Conservation (phyloP, 1,284 basidiomycete species). For the Schizopora paradoxa region DNA sequence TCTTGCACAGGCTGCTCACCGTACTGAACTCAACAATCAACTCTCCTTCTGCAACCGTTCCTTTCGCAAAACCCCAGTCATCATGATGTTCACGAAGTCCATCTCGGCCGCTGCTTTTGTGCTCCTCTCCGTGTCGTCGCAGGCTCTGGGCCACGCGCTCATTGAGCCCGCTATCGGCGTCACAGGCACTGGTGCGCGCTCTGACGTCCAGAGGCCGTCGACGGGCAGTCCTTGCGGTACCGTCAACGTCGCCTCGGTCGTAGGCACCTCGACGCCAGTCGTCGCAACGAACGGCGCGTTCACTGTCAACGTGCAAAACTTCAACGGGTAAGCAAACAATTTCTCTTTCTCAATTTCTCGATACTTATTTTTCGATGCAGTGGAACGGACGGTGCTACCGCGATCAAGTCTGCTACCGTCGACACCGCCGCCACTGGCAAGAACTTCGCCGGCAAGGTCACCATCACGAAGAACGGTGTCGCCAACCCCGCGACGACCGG, state of each 20-base stretch:
- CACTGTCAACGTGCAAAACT: constrained; percentile 40
- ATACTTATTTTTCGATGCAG: constrained; percentile 21
- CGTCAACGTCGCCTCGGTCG: constrained; percentile 35
- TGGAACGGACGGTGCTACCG: constrained; percentile 45
- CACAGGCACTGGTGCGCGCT: constrained; percentile 33
- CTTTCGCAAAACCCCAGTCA: too few relatives aligned
- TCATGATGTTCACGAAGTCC: too few relatives aligned
- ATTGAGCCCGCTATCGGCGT: constrained; percentile 46
- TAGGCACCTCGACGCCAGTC: constrained; percentile 40
- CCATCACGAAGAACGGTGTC: constrained; percentile 35
- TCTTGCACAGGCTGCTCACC: too few relatives aligned
- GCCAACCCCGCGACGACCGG: constrained; percentile 29
- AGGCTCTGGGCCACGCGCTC: constrained; percentile 40
- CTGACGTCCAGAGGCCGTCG: constrained; percentile 42
- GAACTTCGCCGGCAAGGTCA: constrained; percentile 29
- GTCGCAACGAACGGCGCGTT: constrained; percentile 39
- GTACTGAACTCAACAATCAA: too few relatives aligned
- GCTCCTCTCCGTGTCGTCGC: constrained; percentile 32
- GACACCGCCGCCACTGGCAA: constrained; percentile 35
- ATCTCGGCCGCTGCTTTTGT: too few relatives aligned
- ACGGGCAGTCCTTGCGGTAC: constrained; percentile 39
- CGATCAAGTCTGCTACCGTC: constrained; percentile 34
- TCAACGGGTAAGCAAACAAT: constrained; percentile 38
- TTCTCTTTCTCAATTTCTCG: neutral
- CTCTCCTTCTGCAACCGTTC: too few relatives aligned